Evolutionary conservation across 2,329 filamentous ascomycete genomes (phyloP).

Genomic region (Anisogramma anomala): DNA sequence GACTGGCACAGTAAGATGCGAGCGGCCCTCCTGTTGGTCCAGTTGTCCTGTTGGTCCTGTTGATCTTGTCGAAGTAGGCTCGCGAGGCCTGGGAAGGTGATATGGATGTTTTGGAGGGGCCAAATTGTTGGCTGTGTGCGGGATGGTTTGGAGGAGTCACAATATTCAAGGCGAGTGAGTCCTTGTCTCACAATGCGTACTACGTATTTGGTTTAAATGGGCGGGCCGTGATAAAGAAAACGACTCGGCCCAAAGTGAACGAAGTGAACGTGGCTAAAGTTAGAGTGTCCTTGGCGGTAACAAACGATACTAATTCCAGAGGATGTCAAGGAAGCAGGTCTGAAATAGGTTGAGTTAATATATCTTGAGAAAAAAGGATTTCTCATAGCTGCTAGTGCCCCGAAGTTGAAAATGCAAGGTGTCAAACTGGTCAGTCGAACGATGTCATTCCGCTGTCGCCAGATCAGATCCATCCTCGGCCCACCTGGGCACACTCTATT

Average conservation of each 20-base stretch:
- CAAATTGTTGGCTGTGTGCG: background rate
- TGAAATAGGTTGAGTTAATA: too few relatives aligned
- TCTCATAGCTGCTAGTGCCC: too few relatives aligned
- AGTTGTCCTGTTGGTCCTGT: too few relatives aligned
- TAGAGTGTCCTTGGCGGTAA: background rate
- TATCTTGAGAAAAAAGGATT: too few relatives aligned
- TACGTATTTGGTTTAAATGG: too few relatives aligned
- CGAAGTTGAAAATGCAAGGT: constrained; percentile 3
- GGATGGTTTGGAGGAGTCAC: background rate
- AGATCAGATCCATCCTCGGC: constrained; percentile 4
- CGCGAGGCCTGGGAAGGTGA: background rate
- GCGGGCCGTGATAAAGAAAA: background rate
- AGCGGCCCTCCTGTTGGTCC: background rate
- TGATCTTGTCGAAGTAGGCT: background rate
- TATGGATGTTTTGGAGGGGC: background rate
- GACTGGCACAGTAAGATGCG: background rate
- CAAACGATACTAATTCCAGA: too few relatives aligned
- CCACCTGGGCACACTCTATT: background rate
- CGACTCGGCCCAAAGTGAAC: background rate
- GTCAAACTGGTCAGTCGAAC: constrained; percentile 9
- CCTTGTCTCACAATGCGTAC: constrained; percentile 6
- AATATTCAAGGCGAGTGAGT: background rate
- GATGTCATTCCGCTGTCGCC: constrained; percentile 10
- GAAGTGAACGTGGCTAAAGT: background rate
- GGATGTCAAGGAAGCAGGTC: too few relatives aligned